A percentile compares a stretch with the other conserved stretches of the same genome.
phyloP scores from a whole-genome alignment of 2,329 filamentous ascomycete species.

The Penicillium sp. region DNA sequence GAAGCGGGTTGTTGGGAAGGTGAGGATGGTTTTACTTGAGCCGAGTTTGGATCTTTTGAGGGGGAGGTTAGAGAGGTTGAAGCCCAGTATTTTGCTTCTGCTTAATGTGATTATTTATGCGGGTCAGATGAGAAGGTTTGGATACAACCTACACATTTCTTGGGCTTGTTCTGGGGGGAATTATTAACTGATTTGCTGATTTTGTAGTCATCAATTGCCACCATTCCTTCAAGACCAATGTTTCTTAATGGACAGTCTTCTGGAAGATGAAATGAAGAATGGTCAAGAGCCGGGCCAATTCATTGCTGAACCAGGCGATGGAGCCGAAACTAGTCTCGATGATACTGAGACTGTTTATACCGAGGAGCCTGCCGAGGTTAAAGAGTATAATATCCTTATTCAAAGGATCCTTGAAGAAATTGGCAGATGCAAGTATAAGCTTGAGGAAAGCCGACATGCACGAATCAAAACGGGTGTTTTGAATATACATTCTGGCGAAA shows the following conservation, averaged over 20 bases:
- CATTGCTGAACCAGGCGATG: no score
- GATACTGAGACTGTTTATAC: no score
- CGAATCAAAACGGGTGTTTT: constrained; percentile 13
- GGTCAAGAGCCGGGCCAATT: no score
- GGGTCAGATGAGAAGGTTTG: constrained; percentile 16
- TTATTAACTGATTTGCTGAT: no score
- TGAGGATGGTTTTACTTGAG: constrained; percentile 28
- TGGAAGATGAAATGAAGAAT: no score
- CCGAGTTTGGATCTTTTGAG: constrained; percentile 27
- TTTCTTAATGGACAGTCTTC: no score
- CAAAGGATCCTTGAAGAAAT: constrained; percentile 10
- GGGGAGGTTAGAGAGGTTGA: constrained; percentile 34
- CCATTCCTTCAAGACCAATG: no score
- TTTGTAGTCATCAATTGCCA: no score
- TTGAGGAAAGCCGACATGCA: constrained; percentile 5
- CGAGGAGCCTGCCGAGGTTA: neutral
- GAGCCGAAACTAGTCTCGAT: no score
- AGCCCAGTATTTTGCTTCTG: constrained; percentile 34
- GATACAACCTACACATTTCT: no score
- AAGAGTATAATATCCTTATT: constrained; percentile 9
- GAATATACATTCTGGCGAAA: constrained; percentile 10
- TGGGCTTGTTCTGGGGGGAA: no score
- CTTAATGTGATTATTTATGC: constrained; percentile 38
- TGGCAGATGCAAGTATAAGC: constrained; percentile 10
- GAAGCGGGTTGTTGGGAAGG: constrained; percentile 13